phyloP scores from a whole-genome alignment of 2,329 filamentous ascomycete species.

The Xylaria hypoxylon region DNA sequence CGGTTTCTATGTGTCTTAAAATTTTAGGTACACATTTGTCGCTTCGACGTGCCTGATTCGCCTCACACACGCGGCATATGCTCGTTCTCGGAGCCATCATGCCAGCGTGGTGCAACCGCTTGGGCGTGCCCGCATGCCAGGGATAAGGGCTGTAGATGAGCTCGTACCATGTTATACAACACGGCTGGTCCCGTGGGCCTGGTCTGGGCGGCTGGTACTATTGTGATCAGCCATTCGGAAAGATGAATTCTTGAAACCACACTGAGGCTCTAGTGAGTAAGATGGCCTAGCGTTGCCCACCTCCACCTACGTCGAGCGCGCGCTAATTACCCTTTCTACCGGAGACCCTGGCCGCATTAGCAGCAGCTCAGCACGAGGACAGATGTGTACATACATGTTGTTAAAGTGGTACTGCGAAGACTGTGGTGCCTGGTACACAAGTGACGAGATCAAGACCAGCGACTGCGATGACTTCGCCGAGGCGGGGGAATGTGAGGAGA shows the following conservation, averaged over 20 bases:
- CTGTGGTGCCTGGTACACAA: constrained; percentile 51
- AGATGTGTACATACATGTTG: constrained; percentile 49
- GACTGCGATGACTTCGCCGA: constrained; percentile 45
- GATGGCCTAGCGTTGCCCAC: constrained; percentile 17
- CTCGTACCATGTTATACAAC: constrained; percentile 30
- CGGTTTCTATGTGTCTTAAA: constrained; percentile 39
- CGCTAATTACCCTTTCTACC: constrained; percentile 38
- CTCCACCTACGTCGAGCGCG: constrained; percentile 17
- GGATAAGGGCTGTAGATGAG: constrained; percentile 1
- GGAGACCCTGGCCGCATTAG: constrained; percentile 28
- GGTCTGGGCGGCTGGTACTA: constrained; percentile 3
- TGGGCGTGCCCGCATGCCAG: constrained; percentile 15
- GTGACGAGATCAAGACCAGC: constrained; percentile 48
- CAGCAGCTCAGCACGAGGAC: constrained; percentile 22
- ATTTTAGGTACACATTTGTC: constrained; percentile 38
- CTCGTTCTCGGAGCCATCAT: constrained; percentile 20
- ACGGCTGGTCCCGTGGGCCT: constrained; percentile 19
- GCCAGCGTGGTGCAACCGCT: constrained; percentile 27
- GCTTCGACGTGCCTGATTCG: constrained; percentile 26
- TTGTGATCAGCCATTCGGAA: constrained; percentile 13
- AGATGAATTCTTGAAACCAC: constrained; percentile 29
- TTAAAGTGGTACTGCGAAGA: constrained; percentile 51
- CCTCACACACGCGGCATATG: constrained; percentile 27
- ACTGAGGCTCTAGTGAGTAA: constrained; percentile 37
- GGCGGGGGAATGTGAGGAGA: constrained; percentile 44